Conservation (phyloP, 75 land plant species). For the Isoetes taiwanensis region DNA sequence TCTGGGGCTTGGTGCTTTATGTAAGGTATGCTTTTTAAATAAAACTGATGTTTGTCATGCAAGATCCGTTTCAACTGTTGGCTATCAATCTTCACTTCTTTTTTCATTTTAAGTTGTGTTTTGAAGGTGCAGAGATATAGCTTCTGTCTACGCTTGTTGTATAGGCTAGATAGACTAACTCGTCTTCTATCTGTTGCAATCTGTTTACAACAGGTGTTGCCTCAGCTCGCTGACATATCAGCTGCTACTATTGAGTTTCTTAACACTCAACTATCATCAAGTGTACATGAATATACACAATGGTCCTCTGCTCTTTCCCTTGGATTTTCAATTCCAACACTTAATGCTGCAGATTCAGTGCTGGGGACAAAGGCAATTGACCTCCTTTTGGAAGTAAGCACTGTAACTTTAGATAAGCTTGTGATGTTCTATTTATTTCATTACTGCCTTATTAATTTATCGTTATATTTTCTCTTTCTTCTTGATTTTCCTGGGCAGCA, state of each 20-base stretch:
- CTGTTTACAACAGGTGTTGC: slow-evolving; percentile 44
- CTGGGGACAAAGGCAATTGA: slow-evolving; percentile 27
- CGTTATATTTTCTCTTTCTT: neutral
- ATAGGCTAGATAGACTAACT: neutral
- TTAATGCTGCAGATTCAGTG: slow-evolving; percentile 42
- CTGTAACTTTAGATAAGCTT: neutral
- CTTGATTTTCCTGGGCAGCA: slow-evolving; percentile 21
- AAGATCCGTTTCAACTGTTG: too few species aligned
- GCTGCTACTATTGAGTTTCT: slow-evolving; percentile 35
- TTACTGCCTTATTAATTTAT: neutral
- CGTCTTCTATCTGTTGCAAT: neutral
- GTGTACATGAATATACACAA: slow-evolving; percentile 61
- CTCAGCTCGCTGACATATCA: slow-evolving; percentile 32
- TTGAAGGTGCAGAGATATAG: too few species aligned
- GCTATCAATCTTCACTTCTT: too few species aligned
- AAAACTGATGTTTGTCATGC: too few species aligned
- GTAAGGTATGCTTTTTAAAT: slow-evolving; percentile 28
- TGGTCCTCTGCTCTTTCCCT: slow-evolving; percentile 74
- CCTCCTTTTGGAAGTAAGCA: slow-evolving; percentile 39
- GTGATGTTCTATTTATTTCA: neutral
- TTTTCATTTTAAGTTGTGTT: too few species aligned
- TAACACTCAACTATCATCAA: slow-evolving; percentile 35
- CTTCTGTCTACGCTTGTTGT: neutral
- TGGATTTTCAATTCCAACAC: slow-evolving; percentile 39
- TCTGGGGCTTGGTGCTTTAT: slow-evolving; percentile 55